Percentiles rank a stretch among this genome's conserved stretches.
These are phyloP conservation scores for Fulvia fulva DNA, from an alignment of 2,329 filamentous ascomycete species.

Conservation along the genomic window DNA sequence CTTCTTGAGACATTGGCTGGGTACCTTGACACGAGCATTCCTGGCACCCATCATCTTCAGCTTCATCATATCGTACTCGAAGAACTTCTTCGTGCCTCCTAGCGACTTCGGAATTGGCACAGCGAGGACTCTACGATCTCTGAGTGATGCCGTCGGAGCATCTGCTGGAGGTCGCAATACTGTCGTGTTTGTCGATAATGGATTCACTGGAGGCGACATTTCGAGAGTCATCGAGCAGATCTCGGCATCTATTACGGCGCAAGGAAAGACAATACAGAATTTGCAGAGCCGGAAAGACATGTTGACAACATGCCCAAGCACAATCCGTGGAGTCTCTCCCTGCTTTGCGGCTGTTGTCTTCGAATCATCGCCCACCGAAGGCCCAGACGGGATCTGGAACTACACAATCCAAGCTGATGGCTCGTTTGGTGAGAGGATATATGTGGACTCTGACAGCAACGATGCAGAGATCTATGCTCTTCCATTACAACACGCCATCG, in stretches of 20 bases:
- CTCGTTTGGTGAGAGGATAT: conserved; percentile 61
- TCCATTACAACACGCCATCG: conserved; percentile 75
- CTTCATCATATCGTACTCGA: conserved; percentile 54
- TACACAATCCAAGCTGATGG: conserved; percentile 79
- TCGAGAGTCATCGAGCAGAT: conserved; percentile 65
- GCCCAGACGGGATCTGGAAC: conserved; percentile 67
- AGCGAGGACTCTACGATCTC: conserved; percentile 57
- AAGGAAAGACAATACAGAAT: conserved; percentile 55
- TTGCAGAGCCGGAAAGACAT: conserved; percentile 57
- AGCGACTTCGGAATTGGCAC: conserved; percentile 69
- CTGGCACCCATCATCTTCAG: conserved; percentile 52
- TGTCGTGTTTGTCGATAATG: conserved; percentile 75
- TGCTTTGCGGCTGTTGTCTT: conserved; percentile 76
- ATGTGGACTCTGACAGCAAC: conserved; percentile 62
- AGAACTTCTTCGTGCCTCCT: conserved; percentile 78
- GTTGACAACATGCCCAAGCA: conserved; percentile 56
- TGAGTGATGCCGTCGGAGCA: conserved; percentile 59
- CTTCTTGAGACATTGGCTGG: conserved; percentile 51
- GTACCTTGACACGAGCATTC: conserved; percentile 54
- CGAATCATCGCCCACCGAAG: conserved; percentile 69
- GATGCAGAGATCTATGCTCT: conserved; percentile 73
- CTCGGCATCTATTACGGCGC: conserved; percentile 52
- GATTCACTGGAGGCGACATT: conserved; percentile 63
- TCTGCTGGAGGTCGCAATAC: conserved; percentile 60
- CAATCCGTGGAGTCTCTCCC: conserved; percentile 57